These are phyloP conservation scores for Macrocybe sp. DNA, from an alignment of 1,284 basidiomycete genomes.

Conservation along the genomic window DNA sequence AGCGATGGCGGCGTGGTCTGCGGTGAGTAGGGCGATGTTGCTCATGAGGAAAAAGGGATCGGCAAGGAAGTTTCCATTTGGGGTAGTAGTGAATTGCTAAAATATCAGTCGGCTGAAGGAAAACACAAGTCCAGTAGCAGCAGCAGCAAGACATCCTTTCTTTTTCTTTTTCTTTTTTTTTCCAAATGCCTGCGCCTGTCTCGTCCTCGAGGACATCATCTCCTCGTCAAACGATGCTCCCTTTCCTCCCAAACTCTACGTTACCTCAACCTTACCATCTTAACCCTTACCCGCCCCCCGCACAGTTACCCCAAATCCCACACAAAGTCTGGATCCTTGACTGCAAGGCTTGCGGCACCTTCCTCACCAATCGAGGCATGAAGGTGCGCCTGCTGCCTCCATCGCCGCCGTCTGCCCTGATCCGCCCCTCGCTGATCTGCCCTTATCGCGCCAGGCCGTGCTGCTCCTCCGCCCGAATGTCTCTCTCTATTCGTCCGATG, in stretches of 20 bases:
- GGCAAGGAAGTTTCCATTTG: slow-evolving; percentile 6
- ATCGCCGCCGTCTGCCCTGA: slow-evolving; percentile 6
- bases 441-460: slow-evolving; percentile 53
- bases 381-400: slow-evolving; percentile 44
- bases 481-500: slow-evolving; percentile 81
- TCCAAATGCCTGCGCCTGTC: slow-evolving; percentile 6
- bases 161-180: slow-evolving; percentile 1
- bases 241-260: slow-evolving; percentile 28
- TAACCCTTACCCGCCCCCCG: slow-evolving; percentile 34
- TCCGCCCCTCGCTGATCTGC: slow-evolving; percentile 2
- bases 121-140: no score
- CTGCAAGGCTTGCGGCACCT: slow-evolving; percentile 69
- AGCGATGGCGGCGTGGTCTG: slow-evolving; percentile 52
- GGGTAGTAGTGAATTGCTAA: background rate
- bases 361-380: slow-evolving; percentile 83
- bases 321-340: slow-evolving; percentile 80
- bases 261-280: slow-evolving; percentile 17
- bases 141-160: background rate
- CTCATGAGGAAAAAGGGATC: slow-evolving; percentile 5
- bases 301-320: slow-evolving; percentile 34
- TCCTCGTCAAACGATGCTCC: slow-evolving; percentile 6
- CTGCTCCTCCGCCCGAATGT: slow-evolving; percentile 78
- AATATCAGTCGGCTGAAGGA: background rate
- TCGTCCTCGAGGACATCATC: slow-evolving; percentile 10
- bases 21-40: slow-evolving; percentile 55